These are phyloP conservation scores for Ceratobasidium sp. DNA, from an alignment of 1,284 basidiomycete genomes.

Conservation along the genomic window DNA sequence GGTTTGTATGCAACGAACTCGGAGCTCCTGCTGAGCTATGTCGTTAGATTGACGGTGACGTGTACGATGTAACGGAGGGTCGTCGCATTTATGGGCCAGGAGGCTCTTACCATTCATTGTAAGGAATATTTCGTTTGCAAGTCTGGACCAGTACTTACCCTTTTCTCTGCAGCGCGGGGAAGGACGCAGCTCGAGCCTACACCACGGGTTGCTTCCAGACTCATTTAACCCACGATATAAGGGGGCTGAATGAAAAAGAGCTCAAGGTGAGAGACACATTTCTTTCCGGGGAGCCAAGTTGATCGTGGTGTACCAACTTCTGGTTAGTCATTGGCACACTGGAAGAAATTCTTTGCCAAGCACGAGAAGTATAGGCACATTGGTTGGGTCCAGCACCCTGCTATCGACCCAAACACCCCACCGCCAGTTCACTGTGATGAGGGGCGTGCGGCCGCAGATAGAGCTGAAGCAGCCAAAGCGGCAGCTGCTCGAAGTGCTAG, in stretches of 20 bases:
- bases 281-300: neutral
- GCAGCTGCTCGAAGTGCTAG: slow-evolving; percentile 32
- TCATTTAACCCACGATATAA: slow-evolving; percentile 89
- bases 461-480: slow-evolving; percentile 43
- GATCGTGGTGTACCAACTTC: slow-evolving; percentile 5
- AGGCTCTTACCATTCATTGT: slow-evolving; percentile 85
- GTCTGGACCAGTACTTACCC: slow-evolving; percentile 6
- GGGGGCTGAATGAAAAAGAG: slow-evolving; percentile 80
- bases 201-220: slow-evolving; percentile 91
- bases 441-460: slow-evolving; percentile 42
- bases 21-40: neutral
- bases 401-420: slow-evolving; percentile 82
- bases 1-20: slow-evolving; percentile 53
- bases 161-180: slow-evolving; percentile 71
- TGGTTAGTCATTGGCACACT: slow-evolving; percentile 66
- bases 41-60: slow-evolving; percentile 84
- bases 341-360: slow-evolving; percentile 88
- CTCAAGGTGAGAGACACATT: slow-evolving; percentile 64
- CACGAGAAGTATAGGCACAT: slow-evolving; percentile 82
- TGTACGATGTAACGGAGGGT: slow-evolving; percentile 87
- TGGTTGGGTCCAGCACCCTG: slow-evolving; percentile 73
- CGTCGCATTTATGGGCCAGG: slow-evolving; percentile 89
- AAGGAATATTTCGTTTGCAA: slow-evolving; percentile 53
- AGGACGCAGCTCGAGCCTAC: slow-evolving; percentile 89
- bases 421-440: slow-evolving; percentile 77